Conservation (phyloP, 306 rosid genomes). For the Gastrolobium bilobum region DNA sequence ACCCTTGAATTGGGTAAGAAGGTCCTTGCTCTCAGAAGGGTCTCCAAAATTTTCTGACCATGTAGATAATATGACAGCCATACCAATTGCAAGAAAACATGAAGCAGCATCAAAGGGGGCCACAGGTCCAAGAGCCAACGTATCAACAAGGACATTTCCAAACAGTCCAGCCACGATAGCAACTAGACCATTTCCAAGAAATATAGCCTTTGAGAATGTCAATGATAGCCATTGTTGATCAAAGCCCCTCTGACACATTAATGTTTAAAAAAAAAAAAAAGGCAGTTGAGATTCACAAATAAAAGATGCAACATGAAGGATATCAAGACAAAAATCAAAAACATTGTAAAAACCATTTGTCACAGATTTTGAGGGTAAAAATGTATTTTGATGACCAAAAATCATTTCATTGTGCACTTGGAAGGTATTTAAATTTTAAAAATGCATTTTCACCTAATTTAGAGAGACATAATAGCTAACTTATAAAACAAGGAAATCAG, state of each 20-base stretch:
- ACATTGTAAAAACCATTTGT: not conserved
- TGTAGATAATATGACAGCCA: slow-evolving; percentile 80
- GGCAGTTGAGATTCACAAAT: slow-evolving; percentile 46
- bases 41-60: slow-evolving; percentile 96
- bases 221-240: slow-evolving; percentile 96
- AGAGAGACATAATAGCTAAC: not conserved
- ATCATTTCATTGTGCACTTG: not conserved
- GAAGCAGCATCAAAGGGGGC: slow-evolving; percentile 99
- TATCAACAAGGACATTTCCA: slow-evolving; percentile 91
- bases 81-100: slow-evolving; percentile 93
- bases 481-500: slow-evolving; percentile 27
- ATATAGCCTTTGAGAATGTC: slow-evolving; percentile 92
- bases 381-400: slow-evolving; percentile 20
- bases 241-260: slow-evolving; percentile 81
- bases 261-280: slow-evolving; percentile 1
- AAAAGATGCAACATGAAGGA: slow-evolving; percentile 40
- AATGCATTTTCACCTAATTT: slow-evolving; percentile 7
- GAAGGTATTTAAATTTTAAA: not conserved
- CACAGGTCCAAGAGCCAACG: slow-evolving; percentile 89
- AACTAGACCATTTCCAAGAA: slow-evolving; percentile 92
- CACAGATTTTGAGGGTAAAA: slow-evolving; percentile 3
- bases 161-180: slow-evolving; percentile 91
- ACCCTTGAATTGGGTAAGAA: slow-evolving; percentile 84
- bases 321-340: slow-evolving; percentile 19
- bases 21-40: slow-evolving; percentile 83